Percentiles rank a stretch among this genome's conserved stretches.
These are phyloP conservation scores for Leccinum laetum DNA, from an alignment of 1,284 basidiomycete species.

Conservation along the genomic window DNA sequence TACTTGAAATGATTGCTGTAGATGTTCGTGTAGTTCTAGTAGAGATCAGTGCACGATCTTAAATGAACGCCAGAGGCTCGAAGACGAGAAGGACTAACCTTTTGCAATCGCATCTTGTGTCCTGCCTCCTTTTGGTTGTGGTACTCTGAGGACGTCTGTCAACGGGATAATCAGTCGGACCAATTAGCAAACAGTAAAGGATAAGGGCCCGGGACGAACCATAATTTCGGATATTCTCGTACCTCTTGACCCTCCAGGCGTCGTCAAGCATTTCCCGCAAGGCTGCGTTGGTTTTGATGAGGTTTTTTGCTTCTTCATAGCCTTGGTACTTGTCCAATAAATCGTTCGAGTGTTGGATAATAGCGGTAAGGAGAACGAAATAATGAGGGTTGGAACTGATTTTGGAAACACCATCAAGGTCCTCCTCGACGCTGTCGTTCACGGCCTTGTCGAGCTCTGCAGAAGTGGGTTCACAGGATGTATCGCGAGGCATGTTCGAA, in stretches of 20 bases:
- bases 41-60: neutral
- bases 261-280: neutral
- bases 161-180: neutral
- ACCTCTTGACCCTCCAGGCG: neutral
- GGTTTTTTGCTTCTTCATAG: no score
- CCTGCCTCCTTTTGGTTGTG: neutral
- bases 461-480: neutral
- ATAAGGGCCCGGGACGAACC: neutral
- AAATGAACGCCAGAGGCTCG: neutral
- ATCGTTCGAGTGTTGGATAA: neutral
- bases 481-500: neutral
- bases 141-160: neutral
- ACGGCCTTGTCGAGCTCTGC: neutral
- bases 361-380: rapidly evolving
- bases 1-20: constrained; percentile 4
- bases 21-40: neutral
- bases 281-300: neutral
- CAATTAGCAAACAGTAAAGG: neutral
- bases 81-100: neutral
- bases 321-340: neutral
- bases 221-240: neutral
- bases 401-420: neutral
- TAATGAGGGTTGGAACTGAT: neutral
- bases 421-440: neutral
- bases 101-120: neutral